Evolutionary conservation across 345 rosid genomes (phyloP).

Genomic region (Acer yangbiense): DNA sequence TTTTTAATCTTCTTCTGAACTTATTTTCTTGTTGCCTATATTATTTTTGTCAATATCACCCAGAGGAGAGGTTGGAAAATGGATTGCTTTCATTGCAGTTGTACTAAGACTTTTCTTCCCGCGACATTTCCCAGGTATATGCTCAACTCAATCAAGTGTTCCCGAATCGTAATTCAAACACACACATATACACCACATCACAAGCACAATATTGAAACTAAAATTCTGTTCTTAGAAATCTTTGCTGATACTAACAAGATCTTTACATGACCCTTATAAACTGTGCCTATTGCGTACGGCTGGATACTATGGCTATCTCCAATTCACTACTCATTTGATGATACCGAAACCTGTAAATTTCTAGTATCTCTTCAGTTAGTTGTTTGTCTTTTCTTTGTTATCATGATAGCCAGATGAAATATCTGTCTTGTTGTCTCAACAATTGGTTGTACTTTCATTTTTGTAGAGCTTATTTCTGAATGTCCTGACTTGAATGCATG

Average conservation of each 20-base stretch:
- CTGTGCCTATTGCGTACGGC: neutral
- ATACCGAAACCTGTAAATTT: neutral
- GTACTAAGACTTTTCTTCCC: constrained; percentile 80
- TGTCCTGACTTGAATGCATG: neutral
- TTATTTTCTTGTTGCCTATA: neutral
- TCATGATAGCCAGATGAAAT: neutral
- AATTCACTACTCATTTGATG: neutral
- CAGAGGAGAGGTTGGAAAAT: constrained; percentile 88
- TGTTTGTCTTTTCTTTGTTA: neutral
- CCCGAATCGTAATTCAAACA: neutral
- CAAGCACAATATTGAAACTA: neutral
- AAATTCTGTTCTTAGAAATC: neutral
- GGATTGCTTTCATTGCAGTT: constrained; percentile 80
- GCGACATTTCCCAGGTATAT: constrained; percentile 71
- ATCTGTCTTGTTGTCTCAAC: neutral
- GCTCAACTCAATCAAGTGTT: neutral
- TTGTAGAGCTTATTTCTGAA: neutral
- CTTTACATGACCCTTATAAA: neutral
- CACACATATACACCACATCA: neutral
- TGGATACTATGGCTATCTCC: neutral
- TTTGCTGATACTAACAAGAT: neutral
- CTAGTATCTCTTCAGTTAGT: neutral
- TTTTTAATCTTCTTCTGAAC: neutral
- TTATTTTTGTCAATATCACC: neutral
- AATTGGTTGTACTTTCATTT: too few species aligned